Percentiles rank a stretch among this genome's conserved stretches.
phyloP scores from a whole-genome alignment of 1,284 basidiomycete species.

The Fomitopsis schrenkii region DNA sequence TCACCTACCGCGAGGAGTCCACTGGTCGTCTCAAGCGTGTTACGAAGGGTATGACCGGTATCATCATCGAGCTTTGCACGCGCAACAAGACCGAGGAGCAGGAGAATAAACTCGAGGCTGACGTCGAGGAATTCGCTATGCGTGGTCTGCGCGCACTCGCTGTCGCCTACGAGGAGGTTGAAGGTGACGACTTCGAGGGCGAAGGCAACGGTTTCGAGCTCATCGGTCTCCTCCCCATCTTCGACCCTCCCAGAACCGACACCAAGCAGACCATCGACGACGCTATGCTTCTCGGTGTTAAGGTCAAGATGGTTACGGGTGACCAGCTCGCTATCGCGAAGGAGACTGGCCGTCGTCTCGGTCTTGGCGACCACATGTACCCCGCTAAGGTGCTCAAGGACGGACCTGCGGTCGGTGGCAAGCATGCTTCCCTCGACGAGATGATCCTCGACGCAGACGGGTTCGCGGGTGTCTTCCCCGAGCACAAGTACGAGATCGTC shows the following conservation, averaged over 20 bases:
- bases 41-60: conserved; percentile 99
- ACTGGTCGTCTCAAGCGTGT: conserved; percentile 95
- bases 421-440: conserved; percentile 82
- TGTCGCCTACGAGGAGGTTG: conserved; percentile 92
- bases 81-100: conserved; percentile 94
- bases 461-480: conserved; percentile 95
- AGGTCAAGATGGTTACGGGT: conserved; percentile 99
- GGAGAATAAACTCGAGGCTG: conserved; percentile 89
- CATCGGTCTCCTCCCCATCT: conserved; percentile 95
- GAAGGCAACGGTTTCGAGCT: conserved; percentile 97
- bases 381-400: conserved; percentile 93
- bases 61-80: conserved; percentile 92
- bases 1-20: conserved; percentile 93
- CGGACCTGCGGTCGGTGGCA: conserved; percentile 76
- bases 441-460: conserved; percentile 92
- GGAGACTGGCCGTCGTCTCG: conserved; percentile 97
- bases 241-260: conserved; percentile 96
- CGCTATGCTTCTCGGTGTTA: conserved; percentile 92
- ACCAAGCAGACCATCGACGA: conserved; percentile 99
- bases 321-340: conserved; percentile 99
- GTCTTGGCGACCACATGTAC: conserved; percentile 96
- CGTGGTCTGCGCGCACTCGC: conserved; percentile 98
- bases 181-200: conserved; percentile 75
- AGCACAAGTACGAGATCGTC: conserved; percentile 93
- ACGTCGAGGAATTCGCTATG: conserved; percentile 92